A percentile compares a stretch with the other conserved stretches of the same genome.
phyloP scores from a whole-genome alignment of 192 early-diverging fungal genomes.

The Mortierella antarctica region DNA sequence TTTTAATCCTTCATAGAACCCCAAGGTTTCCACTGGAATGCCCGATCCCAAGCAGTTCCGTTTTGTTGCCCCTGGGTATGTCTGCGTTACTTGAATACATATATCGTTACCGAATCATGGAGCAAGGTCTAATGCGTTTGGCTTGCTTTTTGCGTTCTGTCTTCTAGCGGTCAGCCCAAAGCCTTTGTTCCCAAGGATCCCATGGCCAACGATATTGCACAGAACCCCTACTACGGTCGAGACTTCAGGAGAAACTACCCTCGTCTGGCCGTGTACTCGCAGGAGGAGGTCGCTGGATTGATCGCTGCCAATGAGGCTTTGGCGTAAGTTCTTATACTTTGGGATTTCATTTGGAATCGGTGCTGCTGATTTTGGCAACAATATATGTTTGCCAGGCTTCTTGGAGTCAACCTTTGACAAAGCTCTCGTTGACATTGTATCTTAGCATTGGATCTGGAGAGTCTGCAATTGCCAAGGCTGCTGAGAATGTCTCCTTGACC shows the following conservation, averaged over 20 bases:
- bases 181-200: constrained; percentile 65
- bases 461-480: constrained; percentile 41
- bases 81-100: neutral
- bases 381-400: no score
- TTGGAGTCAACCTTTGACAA: no score
- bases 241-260: constrained; percentile 94
- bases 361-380: no score
- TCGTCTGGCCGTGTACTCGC: constrained; percentile 82
- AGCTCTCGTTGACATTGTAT: no score
- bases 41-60: constrained; percentile 75
- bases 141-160: neutral
- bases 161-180: constrained; percentile 56
- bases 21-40: constrained; percentile 74
- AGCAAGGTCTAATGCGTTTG: no score
- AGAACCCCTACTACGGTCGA: constrained; percentile 92
- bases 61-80: constrained; percentile 71
- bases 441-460: constrained; percentile 46
- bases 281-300: constrained; percentile 77
- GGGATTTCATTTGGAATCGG: neutral
- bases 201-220: constrained; percentile 71
- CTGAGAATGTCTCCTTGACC: constrained; percentile 53
- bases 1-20: constrained; percentile 57
- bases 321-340: constrained; percentile 18
- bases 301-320: constrained; percentile 58
- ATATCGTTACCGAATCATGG: neutral